phyloP scores from a whole-genome alignment of 495 filamentous ascomycete genomes.

The Aspergillus steynii region DNA sequence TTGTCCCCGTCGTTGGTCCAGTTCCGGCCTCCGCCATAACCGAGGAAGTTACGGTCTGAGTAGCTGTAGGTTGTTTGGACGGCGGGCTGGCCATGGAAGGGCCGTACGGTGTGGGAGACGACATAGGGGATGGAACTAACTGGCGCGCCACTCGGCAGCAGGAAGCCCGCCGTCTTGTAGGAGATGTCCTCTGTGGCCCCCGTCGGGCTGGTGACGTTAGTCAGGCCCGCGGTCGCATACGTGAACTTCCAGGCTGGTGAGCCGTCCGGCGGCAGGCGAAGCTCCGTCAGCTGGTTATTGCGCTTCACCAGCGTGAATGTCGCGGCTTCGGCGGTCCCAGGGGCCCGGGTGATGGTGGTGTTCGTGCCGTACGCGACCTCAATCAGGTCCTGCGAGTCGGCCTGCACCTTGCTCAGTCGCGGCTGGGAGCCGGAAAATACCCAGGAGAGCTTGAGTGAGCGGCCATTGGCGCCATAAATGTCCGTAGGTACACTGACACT shows the following conservation, averaged over 20 bases:
- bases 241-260: slow-evolving; percentile 6
- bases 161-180: not conserved
- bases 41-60: slow-evolving; percentile 13
- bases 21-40: not conserved
- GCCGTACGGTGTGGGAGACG: slow-evolving; percentile 5
- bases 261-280: not conserved
- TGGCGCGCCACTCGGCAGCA: not conserved
- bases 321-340: not conserved
- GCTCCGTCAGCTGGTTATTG: not conserved
- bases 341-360: not conserved
- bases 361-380: slow-evolving; percentile 1
- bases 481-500: too few species aligned
- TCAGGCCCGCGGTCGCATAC: not conserved
- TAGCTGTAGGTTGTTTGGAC: slow-evolving; percentile 9
- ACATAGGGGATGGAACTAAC: slow-evolving; percentile 7
- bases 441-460: slow-evolving; percentile 5
- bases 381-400: slow-evolving; percentile 1
- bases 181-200: too few species aligned
- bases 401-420: slow-evolving; percentile 13
- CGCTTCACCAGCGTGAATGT: slow-evolving; percentile 3
- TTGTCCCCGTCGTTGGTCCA: slow-evolving; percentile 11
- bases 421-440: not conserved
- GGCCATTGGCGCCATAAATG: slow-evolving; percentile 9
- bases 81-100: not conserved
- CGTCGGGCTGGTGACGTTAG: too few species aligned